Evolutionary conservation across 208 protist species (phyloP), one percentile per base, ranked within the genome.

Genomic region (Crithidia sp.): DNA sequence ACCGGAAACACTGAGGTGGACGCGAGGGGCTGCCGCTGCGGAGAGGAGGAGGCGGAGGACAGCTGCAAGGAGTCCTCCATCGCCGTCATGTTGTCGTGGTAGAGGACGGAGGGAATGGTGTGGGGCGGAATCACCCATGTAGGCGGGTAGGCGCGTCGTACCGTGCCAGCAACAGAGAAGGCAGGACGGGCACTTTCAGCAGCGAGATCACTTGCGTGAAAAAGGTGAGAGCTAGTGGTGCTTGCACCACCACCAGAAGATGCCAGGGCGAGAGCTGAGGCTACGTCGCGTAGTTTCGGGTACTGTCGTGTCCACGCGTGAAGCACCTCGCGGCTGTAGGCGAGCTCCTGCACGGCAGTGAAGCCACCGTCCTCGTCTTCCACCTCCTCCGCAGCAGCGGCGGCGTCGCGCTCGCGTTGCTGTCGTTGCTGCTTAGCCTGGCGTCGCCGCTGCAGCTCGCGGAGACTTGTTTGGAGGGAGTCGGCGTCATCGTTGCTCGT

Each of bases 41-140:
- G 52, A 36, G 71, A 14, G 13, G 71, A 45, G 54, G 65, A 56
- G 41, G 56, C 56, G 2, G 67, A 71, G 67, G 44, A 54, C 4
- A 59, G 6, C 49, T 10, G 56, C 37, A 41, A 41, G 2, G 65
- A 55, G 14, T 52, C 50, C 7, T 65, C 72, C 58, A 67, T 47
- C 12, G 50, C 16, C 0, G 52, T 17, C 43, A 8, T 52, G 73
- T 61, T 40, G 28, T 2, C 41, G 52, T 72, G 72, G 47, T 67
- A 78, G 5, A 43, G 28, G 28, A 28, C 28, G 28, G 66, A 6
- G 12, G 86, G 86, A 16, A 88, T 77, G 12, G 79, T 85, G 39
- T 71, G 71, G 8, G 71, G 41, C 0, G 81, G 86, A 19, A 91
- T 85, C 41, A 80, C 58, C 86, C 86, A 91, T 55, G 81, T 53